Percentiles rank a stretch among this genome's conserved stretches.
These are phyloP conservation scores for Ligustrum vulgare DNA, from an alignment of 257 asterid species.

Conservation along the genomic window DNA sequence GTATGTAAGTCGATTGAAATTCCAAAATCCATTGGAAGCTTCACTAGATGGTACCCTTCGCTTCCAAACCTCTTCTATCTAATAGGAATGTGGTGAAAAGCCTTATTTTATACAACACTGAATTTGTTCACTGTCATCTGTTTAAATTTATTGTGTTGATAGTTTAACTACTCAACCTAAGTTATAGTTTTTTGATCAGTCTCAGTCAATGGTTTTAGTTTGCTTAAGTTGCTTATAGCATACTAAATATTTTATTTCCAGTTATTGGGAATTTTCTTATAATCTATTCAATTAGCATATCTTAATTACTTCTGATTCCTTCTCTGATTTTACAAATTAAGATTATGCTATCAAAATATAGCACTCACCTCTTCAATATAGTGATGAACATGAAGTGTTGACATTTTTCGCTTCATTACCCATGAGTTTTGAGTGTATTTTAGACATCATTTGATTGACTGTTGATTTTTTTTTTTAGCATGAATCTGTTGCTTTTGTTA, in stretches of 20 bases:
- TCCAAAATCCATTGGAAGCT: background rate
- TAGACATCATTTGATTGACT: background rate
- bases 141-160: background rate
- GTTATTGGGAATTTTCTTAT: background rate
- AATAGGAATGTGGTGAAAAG: background rate
- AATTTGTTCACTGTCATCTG: background rate
- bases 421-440: background rate
- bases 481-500: background rate
- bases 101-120: background rate
- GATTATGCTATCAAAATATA: background rate
- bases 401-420: background rate
- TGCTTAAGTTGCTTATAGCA: background rate
- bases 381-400: background rate
- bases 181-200: background rate
- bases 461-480: too few relatives aligned
- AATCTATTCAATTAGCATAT: background rate
- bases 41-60: background rate
- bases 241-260: background rate
- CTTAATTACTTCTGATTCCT: background rate
- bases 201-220: background rate
- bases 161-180: background rate
- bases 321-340: background rate
- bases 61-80: background rate
- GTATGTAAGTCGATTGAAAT: background rate
- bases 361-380: background rate